Percentiles rank a stretch among this genome's conserved stretches.
Evolutionary conservation across 73 alveolate genomes (phyloP).

Genomic region (Stentor coeruleus): DNA sequence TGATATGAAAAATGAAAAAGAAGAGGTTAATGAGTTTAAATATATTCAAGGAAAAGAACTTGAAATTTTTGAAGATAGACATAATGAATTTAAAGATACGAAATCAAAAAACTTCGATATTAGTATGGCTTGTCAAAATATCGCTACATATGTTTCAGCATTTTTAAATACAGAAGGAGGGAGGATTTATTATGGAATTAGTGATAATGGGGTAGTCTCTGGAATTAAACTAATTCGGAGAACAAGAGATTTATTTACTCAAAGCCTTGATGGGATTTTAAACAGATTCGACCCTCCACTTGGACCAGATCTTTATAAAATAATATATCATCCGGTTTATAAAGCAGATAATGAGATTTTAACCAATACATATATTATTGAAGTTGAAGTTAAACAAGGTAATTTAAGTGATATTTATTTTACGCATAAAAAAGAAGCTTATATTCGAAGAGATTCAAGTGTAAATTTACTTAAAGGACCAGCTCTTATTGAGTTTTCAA

Average conservation of each 20-base stretch:
- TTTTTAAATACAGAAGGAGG: conserved; percentile 25
- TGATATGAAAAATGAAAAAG: neutral
- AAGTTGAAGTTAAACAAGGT: neutral
- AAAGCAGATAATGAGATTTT: neutral
- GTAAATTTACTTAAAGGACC: neutral
- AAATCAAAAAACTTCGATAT: neutral
- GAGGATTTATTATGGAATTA: conserved; percentile 13
- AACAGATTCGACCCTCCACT: neutral
- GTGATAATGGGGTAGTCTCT: neutral
- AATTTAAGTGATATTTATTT: neutral
- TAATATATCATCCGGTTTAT: neutral
- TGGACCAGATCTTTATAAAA: neutral
- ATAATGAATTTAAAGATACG: neutral
- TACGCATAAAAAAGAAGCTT: conserved; percentile 16
- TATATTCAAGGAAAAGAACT: neutral
- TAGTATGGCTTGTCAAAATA: neutral
- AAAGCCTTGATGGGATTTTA: neutral
- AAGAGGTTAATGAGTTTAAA: neutral
- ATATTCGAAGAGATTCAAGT: conserved; percentile 20
- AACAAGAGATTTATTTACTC: neutral
- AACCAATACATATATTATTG: neutral
- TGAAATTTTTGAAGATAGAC: neutral
- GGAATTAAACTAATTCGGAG: neutral
- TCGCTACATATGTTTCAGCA: neutral
- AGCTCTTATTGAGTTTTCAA: neutral